phyloP scores from a whole-genome alignment of 1,284 basidiomycete genomes.

The Mycosarcoma mackinlayi region DNA sequence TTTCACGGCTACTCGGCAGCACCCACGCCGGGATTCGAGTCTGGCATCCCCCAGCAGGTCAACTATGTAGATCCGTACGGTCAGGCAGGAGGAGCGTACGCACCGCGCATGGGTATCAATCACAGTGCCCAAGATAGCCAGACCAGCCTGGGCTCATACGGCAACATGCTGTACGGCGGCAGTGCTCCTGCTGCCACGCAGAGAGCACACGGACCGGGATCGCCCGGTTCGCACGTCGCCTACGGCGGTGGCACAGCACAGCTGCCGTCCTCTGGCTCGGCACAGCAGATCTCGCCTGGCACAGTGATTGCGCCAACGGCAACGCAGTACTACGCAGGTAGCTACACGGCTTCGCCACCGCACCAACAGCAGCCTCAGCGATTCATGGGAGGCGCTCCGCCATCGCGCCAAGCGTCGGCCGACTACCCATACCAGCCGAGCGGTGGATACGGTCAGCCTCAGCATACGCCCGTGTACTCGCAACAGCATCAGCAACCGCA shows the following conservation, averaged over 20 bases:
- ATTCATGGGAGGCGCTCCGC: constrained; percentile 23
- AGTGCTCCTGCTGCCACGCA: constrained; percentile 5
- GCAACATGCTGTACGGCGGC: constrained; percentile 42
- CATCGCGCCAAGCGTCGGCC: constrained; percentile 30
- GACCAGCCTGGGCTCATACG: constrained; percentile 47
- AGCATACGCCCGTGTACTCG: constrained; percentile 19
- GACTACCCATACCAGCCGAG: constrained; percentile 36
- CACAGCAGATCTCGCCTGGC: constrained; percentile 43
- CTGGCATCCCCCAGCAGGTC: constrained; percentile 23
- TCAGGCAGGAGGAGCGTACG: constrained; percentile 18
- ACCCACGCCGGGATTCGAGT: constrained; percentile 24
- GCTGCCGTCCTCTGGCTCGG: constrained; percentile 9
- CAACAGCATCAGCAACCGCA: constrained; percentile 17
- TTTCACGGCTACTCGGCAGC: constrained; percentile 21
- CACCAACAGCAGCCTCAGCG: constrained; percentile 23
- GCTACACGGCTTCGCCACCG: constrained; percentile 30
- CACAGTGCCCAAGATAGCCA: constrained; percentile 39
- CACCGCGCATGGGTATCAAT: constrained; percentile 23
- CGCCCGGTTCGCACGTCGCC: constrained; percentile 16
- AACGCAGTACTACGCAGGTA: constrained; percentile 17
- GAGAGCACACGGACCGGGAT: constrained; percentile 9
- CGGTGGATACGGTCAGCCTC: constrained; percentile 15
- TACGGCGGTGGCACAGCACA: constrained; percentile 13
- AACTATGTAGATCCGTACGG: constrained; percentile 38
- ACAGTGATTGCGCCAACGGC: constrained; percentile 31